These are phyloP conservation scores for Lactarius quietus DNA, from an alignment of 768 basidiomycete genomes.

Conservation along the genomic window DNA sequence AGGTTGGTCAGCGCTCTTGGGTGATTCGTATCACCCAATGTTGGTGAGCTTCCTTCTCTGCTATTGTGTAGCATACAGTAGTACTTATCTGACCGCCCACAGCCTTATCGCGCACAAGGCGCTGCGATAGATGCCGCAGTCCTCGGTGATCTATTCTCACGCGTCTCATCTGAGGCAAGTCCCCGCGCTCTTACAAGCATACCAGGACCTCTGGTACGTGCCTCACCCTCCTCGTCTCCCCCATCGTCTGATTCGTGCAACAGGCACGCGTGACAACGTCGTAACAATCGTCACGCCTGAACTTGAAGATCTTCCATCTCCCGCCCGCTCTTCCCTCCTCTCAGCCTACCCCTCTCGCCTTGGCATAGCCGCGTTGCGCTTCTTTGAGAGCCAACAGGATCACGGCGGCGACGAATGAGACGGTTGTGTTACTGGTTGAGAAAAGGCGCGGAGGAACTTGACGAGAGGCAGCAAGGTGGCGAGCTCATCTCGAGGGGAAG, in stretches of 20 bases:
- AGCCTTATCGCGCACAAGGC: conserved; percentile 44
- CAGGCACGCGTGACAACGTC: conserved; percentile 45
- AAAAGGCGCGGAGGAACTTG: conserved; percentile 64
- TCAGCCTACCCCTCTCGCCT: too few relatives aligned
- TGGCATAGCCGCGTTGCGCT: conserved; percentile 77
- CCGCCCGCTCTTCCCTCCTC: too few relatives aligned
- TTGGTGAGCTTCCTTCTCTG: conserved; percentile 29
- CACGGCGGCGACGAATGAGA: conserved; percentile 66
- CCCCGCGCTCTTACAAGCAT: conserved; percentile 44
- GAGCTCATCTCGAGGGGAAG: conserved; percentile 54
- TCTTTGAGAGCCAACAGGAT: conserved; percentile 68
- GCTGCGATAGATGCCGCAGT: conserved; percentile 48
- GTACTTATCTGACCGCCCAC: background rate
- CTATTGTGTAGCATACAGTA: background rate
- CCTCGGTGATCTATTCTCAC: conserved; percentile 46
- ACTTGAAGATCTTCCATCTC: conserved; percentile 54
- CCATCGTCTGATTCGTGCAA: background rate
- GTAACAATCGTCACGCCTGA: conserved; percentile 47
- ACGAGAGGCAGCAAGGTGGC: conserved; percentile 61
- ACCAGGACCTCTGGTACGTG: conserved; percentile 44
- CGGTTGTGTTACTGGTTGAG: conserved; percentile 75
- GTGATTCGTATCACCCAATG: conserved; percentile 45
- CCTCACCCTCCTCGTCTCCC: background rate
- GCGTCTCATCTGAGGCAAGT: conserved; percentile 44
- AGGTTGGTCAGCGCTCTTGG: conserved; percentile 36